These are phyloP conservation scores for Wallemia mellicola DNA, from an alignment of 1,284 basidiomycete species.

Conservation along the genomic window DNA sequence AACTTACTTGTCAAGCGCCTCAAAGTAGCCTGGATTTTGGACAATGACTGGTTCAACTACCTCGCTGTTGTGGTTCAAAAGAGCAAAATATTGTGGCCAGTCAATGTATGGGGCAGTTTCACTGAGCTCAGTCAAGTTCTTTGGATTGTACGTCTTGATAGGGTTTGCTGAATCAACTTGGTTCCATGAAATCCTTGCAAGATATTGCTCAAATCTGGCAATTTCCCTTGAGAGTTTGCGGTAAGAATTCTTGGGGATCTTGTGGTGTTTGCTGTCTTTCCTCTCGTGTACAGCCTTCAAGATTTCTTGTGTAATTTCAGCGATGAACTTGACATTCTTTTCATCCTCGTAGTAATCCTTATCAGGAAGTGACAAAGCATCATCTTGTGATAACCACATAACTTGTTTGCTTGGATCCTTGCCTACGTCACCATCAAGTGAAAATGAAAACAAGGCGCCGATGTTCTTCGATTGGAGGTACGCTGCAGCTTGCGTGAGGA, in stretches of 20 bases:
- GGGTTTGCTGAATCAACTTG: conserved; percentile 36
- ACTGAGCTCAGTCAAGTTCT: neutral
- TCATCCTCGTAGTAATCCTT: conserved; percentile 81
- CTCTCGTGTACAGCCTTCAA: conserved; percentile 21
- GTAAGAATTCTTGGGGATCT: neutral
- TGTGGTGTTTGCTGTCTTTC: conserved; percentile 21
- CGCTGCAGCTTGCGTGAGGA: conserved; percentile 41
- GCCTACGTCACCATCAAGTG: conserved; percentile 62
- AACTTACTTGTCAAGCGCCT: conserved; percentile 19
- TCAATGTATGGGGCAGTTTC: neutral
- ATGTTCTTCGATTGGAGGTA: conserved; percentile 62
- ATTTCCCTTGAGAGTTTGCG: conserved; percentile 19
- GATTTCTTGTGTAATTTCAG: conserved; percentile 23
- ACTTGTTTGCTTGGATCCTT: conserved; percentile 64
- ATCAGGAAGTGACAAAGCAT: conserved; percentile 54
- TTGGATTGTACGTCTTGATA: conserved; percentile 61
- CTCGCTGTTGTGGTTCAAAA: neutral
- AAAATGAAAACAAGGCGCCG: conserved; percentile 41
- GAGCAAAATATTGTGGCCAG: neutral
- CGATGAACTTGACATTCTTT: conserved; percentile 36
- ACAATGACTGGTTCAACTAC: conserved; percentile 30
- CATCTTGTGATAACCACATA: conserved; percentile 56
- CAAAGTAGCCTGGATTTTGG: conserved; percentile 50
- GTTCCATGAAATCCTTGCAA: conserved; percentile 37
- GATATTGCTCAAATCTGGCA: conserved; percentile 42